A percentile compares a stretch with the other conserved stretches of the same genome.
Conservation (phyloP, 345 rosid species). For the Turritis glabra region DNA sequence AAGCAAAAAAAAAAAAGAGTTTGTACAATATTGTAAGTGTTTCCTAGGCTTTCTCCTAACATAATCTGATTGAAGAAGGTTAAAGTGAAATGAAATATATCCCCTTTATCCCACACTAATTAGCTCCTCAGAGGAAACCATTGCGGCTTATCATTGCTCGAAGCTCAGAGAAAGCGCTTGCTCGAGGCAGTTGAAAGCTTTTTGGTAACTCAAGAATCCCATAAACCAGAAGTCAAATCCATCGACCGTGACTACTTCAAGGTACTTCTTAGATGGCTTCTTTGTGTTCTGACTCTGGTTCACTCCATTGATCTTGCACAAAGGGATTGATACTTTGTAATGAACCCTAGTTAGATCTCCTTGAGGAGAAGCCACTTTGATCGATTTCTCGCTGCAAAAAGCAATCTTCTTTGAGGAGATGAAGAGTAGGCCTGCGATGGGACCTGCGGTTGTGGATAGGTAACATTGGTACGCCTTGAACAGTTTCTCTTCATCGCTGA, state of each 20-base stretch:
- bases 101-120: slow-evolving; percentile 22
- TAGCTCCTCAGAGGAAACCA: slow-evolving; percentile 35
- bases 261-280: slow-evolving; percentile 73
- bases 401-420: slow-evolving; percentile 47
- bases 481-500: slow-evolving; percentile 51
- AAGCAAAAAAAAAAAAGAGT: neutral
- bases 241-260: slow-evolving; percentile 66
- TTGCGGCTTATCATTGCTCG: slow-evolving; percentile 14
- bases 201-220: slow-evolving; percentile 75
- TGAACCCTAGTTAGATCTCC: slow-evolving; percentile 49
- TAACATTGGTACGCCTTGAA: slow-evolving; percentile 57
- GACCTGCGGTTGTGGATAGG: slow-evolving; percentile 62
- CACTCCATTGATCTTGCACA: slow-evolving; percentile 51
- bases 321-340: slow-evolving; percentile 67
- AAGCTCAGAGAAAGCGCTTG: slow-evolving; percentile 44
- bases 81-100: slow-evolving; percentile 30
- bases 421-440: slow-evolving; percentile 57
- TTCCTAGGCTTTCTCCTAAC: slow-evolving; percentile 27
- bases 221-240: slow-evolving; percentile 89
- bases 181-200: slow-evolving; percentile 60
- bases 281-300: slow-evolving; percentile 53
- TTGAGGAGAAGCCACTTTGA: slow-evolving; percentile 43
- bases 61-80: slow-evolving; percentile 33
- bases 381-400: slow-evolving; percentile 47
- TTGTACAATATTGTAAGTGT: slow-evolving; percentile 30